Evolutionary conservation across 1,139 yeast species (phyloP).

Genomic region (Kazachstania sp.): DNA sequence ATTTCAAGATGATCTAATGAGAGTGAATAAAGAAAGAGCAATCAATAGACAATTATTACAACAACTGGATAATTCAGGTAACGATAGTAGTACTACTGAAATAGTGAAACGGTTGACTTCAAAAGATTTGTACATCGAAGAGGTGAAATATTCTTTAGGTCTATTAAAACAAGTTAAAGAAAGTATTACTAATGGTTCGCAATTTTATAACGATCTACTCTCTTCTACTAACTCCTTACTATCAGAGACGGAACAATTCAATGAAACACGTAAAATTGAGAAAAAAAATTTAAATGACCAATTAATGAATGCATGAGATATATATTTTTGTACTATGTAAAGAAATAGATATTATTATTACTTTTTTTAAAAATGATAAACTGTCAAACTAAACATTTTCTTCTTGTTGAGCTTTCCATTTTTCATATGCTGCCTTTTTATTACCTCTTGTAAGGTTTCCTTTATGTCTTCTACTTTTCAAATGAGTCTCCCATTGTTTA

Average conservation of each 20-base stretch:
- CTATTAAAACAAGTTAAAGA: conserved; percentile 33
- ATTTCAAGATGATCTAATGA: conserved; percentile 31
- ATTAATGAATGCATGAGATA: background rate
- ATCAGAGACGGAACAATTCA: conserved; percentile 30
- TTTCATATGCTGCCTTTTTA: conserved; percentile 38
- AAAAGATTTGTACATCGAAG: conserved; percentile 20
- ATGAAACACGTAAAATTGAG: conserved; percentile 41
- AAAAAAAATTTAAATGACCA: background rate
- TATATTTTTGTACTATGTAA: background rate
- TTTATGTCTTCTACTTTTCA: conserved; percentile 57
- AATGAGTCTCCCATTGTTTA: conserved; percentile 59
- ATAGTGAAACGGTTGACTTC: conserved; percentile 15
- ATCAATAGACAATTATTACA: conserved; percentile 36
- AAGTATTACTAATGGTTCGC: conserved; percentile 60
- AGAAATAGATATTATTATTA: no score
- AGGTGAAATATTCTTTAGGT: conserved; percentile 17
- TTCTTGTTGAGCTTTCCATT: conserved; percentile 27
- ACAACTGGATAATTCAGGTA: conserved; percentile 14
- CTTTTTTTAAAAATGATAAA: no score
- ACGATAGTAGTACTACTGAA: background rate
- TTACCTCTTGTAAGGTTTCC: conserved; percentile 35
- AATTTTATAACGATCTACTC: conserved; percentile 60
- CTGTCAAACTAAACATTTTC: background rate
- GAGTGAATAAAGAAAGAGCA: conserved; percentile 28
- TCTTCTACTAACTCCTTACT: conserved; percentile 42